A percentile compares a stretch with the other conserved stretches of the same genome.
phyloP scores from a whole-genome alignment of 805 yeast species.

The Suhomyces xylopsoci region DNA sequence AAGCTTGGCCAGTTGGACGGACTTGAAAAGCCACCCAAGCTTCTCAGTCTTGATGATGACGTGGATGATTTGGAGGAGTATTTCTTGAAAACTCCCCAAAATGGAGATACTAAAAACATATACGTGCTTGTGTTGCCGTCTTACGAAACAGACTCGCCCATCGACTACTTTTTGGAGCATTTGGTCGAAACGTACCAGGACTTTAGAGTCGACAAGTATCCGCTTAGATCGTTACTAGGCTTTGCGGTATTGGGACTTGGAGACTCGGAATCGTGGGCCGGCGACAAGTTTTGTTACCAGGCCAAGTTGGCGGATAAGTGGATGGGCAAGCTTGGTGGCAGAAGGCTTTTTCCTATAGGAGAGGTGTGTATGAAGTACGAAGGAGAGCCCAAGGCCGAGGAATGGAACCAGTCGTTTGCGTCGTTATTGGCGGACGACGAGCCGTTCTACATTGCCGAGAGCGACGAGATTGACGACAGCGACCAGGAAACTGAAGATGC shows the following conservation, averaged over 20 bases:
- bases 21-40: conserved; percentile 41
- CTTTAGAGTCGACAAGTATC: conserved; percentile 81
- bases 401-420: conserved; percentile 64
- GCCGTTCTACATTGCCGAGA: conserved; percentile 57
- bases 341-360: conserved; percentile 81
- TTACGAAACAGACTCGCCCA: conserved; percentile 88
- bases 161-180: conserved; percentile 81
- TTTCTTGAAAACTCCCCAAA: conserved; percentile 61
- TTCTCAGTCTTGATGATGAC: conserved; percentile 74
- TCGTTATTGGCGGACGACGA: conserved; percentile 67
- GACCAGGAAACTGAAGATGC: conserved; percentile 33
- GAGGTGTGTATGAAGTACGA: conserved; percentile 74
- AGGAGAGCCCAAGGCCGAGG: conserved; percentile 55
- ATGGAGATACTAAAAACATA: conserved; percentile 39
- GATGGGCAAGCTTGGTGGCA: conserved; percentile 80
- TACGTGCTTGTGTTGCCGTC: conserved; percentile 82
- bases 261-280: conserved; percentile 77
- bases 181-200: conserved; percentile 79
- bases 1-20: conserved; percentile 28
- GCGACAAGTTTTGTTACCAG: conserved; percentile 81
- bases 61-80: conserved; percentile 80
- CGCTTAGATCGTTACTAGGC: conserved; percentile 66
- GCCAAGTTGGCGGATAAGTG: conserved; percentile 71
- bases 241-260: conserved; percentile 87
- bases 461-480: conserved; percentile 55